These are phyloP conservation scores for Neocatenulostroma microsporum DNA, from an alignment of 2,329 filamentous ascomycete species.

Conservation along the genomic window DNA sequence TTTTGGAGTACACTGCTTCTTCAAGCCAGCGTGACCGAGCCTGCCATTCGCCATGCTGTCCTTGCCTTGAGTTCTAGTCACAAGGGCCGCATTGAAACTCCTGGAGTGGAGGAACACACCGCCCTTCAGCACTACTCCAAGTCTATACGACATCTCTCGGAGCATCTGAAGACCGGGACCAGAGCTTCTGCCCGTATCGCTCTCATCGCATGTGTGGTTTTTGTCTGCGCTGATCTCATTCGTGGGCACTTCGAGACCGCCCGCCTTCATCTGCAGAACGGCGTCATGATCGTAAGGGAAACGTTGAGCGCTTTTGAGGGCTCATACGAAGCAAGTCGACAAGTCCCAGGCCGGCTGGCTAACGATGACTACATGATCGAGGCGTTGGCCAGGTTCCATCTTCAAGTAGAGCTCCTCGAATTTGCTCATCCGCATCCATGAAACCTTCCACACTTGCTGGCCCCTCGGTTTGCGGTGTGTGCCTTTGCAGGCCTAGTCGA, in stretches of 20 bases:
- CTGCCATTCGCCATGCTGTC: slow-evolving; percentile 1
- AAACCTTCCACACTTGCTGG: no score
- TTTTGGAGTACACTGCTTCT: background rate
- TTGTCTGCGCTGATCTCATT: background rate
- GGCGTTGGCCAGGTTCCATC: no score
- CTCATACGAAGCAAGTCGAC: no score
- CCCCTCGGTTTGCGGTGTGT: no score
- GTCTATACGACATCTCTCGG: background rate
- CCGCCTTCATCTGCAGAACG: background rate
- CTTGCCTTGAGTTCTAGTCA: background rate
- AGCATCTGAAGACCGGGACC: background rate
- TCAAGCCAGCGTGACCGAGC: background rate
- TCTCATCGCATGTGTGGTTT: background rate
- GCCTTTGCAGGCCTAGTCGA: no score
- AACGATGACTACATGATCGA: background rate
- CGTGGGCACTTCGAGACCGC: background rate
- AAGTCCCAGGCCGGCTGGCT: no score
- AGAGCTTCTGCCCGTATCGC: background rate
- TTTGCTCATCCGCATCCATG: no score
- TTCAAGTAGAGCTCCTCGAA: no score
- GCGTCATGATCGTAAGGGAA: background rate
- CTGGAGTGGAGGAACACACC: background rate
- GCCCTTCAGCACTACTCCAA: background rate
- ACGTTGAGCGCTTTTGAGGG: no score
- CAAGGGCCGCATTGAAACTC: background rate